A percentile compares a stretch with the other conserved stretches of the same genome.
Evolutionary conservation across 176 grass and related monocot species (phyloP).

Genomic region (Luzula sylvatica): DNA sequence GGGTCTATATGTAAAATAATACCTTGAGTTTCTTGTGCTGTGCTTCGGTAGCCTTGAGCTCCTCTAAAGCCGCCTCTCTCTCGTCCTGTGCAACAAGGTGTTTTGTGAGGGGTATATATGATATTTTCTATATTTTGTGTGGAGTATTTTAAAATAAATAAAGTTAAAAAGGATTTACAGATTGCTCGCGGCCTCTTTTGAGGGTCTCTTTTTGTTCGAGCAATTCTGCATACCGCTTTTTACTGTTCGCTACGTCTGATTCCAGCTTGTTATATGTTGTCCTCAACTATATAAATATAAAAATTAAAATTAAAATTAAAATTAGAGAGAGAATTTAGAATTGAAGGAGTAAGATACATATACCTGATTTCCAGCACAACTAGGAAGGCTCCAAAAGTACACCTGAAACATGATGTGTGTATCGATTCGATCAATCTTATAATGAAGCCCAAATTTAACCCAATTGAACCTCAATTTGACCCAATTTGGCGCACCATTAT

Average conservation of each 20-base stretch:
- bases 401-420: slow-evolving; percentile 64
- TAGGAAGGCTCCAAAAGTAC: slow-evolving; percentile 99
- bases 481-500: no score
- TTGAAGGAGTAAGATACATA: background rate
- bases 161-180: slow-evolving; percentile 41
- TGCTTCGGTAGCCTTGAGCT: slow-evolving; percentile 53
- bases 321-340: slow-evolving; percentile 1
- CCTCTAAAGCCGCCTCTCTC: slow-evolving; percentile 61
- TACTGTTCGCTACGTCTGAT: slow-evolving; percentile 64
- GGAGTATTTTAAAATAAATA: no score
- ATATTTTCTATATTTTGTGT: no score
- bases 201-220: slow-evolving; percentile 75
- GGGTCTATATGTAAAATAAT: background rate
- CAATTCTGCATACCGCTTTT: slow-evolving; percentile 53
- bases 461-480: no score
- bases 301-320: slow-evolving; percentile 5
- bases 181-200: slow-evolving; percentile 88
- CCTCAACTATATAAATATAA: slow-evolving; percentile 44
- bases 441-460: no score
- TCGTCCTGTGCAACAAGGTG: slow-evolving; percentile 54
- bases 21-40: slow-evolving; percentile 82
- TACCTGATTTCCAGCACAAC: slow-evolving; percentile 98
- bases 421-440: no score
- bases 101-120: background rate
- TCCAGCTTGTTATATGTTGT: slow-evolving; percentile 66